Evolutionary conservation across 805 yeast genomes (phyloP).

Genomic region (Priceomyces castillae): DNA sequence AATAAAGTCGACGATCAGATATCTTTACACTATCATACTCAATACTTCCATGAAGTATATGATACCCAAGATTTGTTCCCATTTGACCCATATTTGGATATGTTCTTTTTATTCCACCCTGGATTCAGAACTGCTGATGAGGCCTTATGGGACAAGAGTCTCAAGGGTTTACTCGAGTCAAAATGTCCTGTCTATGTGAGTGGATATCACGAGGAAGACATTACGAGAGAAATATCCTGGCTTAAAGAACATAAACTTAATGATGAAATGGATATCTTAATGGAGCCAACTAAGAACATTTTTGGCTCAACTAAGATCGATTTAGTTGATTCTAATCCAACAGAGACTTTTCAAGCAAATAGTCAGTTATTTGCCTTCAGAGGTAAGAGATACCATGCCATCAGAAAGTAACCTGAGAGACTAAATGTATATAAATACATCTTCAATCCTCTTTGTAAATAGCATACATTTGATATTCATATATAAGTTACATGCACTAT

Average conservation of each 20-base stretch:
- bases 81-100: slow-evolving; percentile 93
- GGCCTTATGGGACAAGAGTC: slow-evolving; percentile 78
- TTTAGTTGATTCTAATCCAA: slow-evolving; percentile 86
- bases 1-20: slow-evolving; percentile 72
- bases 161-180: slow-evolving; percentile 85
- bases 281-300: slow-evolving; percentile 68
- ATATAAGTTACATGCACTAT: slow-evolving; percentile 1
- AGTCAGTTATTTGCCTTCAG: slow-evolving; percentile 87
- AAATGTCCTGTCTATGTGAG: slow-evolving; percentile 91
- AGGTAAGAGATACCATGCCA: slow-evolving; percentile 95
- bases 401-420: slow-evolving; percentile 23
- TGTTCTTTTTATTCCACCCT: slow-evolving; percentile 93
- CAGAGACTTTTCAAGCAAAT: slow-evolving; percentile 90
- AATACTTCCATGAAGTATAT: slow-evolving; percentile 86
- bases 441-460: background rate
- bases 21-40: slow-evolving; percentile 78
- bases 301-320: slow-evolving; percentile 94
- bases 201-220: slow-evolving; percentile 79
- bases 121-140: slow-evolving; percentile 83
- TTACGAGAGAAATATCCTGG: slow-evolving; percentile 68
- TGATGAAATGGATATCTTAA: slow-evolving; percentile 76
- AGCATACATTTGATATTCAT: background rate
- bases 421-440: background rate
- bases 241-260: slow-evolving; percentile 55
- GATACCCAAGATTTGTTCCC: slow-evolving; percentile 95